These are phyloP conservation scores for Alectoria sarmentosa DNA, from an alignment of 495 filamentous ascomycete genomes.

Conservation along the genomic window DNA sequence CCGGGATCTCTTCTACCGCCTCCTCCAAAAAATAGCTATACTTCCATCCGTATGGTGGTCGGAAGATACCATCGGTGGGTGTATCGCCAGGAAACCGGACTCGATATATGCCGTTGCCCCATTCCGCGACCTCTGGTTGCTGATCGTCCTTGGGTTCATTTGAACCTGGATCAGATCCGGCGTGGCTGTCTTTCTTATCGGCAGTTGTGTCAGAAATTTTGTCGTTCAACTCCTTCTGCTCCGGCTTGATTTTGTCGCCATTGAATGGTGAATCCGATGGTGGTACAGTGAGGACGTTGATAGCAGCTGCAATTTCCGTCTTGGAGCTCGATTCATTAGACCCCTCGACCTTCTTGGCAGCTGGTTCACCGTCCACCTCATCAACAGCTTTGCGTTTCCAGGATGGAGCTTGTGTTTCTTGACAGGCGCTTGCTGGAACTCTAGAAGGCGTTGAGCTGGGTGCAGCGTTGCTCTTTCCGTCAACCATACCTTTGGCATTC, in stretches of 20 bases:
- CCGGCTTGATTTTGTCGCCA: not conserved
- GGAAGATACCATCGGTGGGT: constrained; percentile 69
- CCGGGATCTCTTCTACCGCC: constrained; percentile 90
- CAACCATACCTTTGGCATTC: constrained; percentile 15
- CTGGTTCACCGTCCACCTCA: constrained; percentile 15
- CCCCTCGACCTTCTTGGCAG: constrained; percentile 4
- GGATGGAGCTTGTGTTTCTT: not conserved
- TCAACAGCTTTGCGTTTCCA: not conserved
- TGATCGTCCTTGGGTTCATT: not conserved
- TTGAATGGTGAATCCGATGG: not conserved
- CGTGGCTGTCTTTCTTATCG: not conserved
- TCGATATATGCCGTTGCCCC: constrained; percentile 89
- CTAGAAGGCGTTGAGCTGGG: not conserved
- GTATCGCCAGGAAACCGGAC: constrained; percentile 79
- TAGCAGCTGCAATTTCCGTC: not conserved
- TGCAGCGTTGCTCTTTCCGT: not conserved
- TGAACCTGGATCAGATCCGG: not conserved
- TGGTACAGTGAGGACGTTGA: constrained; percentile 9
- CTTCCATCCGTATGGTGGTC: constrained; percentile 94
- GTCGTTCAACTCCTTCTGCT: not conserved
- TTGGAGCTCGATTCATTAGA: not conserved
- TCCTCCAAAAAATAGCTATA: constrained; percentile 95
- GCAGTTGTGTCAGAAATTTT: not conserved
- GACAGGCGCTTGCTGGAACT: constrained; percentile 6
- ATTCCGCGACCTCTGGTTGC: constrained; percentile 45